These are phyloP conservation scores for Nephelium lappaceum DNA, from an alignment of 345 rosid species.

Conservation along the genomic window DNA sequence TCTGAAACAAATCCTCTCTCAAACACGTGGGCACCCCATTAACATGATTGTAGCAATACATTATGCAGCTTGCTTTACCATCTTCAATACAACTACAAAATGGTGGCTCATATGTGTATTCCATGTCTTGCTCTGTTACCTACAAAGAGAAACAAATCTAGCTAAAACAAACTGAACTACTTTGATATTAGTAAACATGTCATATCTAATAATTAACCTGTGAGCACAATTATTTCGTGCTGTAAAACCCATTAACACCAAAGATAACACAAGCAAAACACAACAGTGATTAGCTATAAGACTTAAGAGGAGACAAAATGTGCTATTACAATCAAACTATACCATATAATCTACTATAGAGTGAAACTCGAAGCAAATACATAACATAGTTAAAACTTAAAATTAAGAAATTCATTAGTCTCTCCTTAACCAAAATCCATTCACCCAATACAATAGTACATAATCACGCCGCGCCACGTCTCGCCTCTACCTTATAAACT, in stretches of 20 bases:
- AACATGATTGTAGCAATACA: too few species aligned
- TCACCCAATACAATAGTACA: background rate
- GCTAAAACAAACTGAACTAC: background rate
- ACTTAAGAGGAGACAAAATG: background rate
- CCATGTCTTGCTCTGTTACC: too few species aligned
- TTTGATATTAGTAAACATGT: background rate
- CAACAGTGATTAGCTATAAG: background rate
- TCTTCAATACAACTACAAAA: too few species aligned
- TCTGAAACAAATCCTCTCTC: too few species aligned
- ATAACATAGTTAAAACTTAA: background rate
- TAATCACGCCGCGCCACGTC: background rate
- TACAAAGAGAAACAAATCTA: too few species aligned
- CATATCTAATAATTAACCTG: constrained; percentile 1
- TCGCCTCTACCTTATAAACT: background rate
- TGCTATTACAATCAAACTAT: background rate
- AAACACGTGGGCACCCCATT: too few species aligned
- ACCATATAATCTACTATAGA: background rate
- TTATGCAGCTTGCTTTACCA: too few species aligned
- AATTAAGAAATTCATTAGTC: background rate
- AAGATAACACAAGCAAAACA: background rate
- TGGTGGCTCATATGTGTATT: too few species aligned
- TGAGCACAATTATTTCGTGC: constrained; percentile 4
- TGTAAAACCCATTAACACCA: background rate
- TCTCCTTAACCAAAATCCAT: background rate
- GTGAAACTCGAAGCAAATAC: background rate